These are phyloP conservation scores for Myrica gale DNA, from an alignment of 306 rosid genomes.

Conservation along the genomic window DNA sequence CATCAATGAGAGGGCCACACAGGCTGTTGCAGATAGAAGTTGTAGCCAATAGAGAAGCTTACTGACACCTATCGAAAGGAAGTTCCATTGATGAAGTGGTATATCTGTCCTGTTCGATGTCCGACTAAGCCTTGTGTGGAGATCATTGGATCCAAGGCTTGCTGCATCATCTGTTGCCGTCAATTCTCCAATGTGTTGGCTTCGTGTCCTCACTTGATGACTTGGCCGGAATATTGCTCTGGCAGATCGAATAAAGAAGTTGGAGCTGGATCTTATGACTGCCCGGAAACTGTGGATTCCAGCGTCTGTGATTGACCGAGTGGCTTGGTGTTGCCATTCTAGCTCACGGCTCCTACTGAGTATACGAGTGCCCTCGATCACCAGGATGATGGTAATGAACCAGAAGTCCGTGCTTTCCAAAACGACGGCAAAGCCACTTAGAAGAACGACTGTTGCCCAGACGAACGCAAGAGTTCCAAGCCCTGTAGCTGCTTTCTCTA, in stretches of 20 bases:
- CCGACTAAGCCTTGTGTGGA: constrained; percentile 53
- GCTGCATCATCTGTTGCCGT: constrained; percentile 19
- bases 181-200: constrained; percentile 28
- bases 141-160: constrained; percentile 23
- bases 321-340: constrained; percentile 96
- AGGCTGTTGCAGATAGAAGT: constrained; percentile 79
- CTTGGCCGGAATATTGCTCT: constrained; percentile 47
- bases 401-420: constrained; percentile 70
- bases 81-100: constrained; percentile 69
- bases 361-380: constrained; percentile 81
- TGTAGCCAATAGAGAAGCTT: constrained; percentile 91
- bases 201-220: constrained; percentile 22
- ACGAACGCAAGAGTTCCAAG: constrained; percentile 89
- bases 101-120: constrained; percentile 76
- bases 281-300: constrained; percentile 62
- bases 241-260: constrained; percentile 29
- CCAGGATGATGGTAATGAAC: constrained; percentile 72
- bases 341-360: constrained; percentile 95
- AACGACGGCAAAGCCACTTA: constrained; percentile 85
- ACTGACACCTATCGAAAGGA: constrained; percentile 62
- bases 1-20: constrained; percentile 66
- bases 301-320: constrained; percentile 70
- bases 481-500: constrained; percentile 84
- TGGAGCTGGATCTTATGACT: constrained; percentile 45
- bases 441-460: constrained; percentile 97